Evolutionary conservation across 371 early-diverging fungal genomes (phyloP), one percentile per base, ranked within the genome.

Genomic region (Smittium culicis): DNA sequence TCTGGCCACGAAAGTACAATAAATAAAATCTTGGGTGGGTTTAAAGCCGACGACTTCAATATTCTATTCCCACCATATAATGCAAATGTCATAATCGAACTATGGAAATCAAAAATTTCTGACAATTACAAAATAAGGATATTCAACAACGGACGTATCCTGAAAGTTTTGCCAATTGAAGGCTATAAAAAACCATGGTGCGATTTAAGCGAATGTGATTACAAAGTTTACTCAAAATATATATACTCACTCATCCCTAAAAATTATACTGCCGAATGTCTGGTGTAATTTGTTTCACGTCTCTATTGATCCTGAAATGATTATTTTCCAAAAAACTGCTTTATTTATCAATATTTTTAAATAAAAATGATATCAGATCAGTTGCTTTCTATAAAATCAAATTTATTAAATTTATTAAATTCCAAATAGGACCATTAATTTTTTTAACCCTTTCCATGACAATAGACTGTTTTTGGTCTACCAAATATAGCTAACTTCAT

Each of bases 41-140:
- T 85, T 27, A 72, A 75, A 17, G 71, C 80, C 0, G 66, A 61
- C 24, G 60, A 75, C 66, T 45, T 45, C 2, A 74, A 78, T 68
- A 73, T 73, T 72, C 67, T 77, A 34, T 85, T 85, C 85, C 85
- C 85, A 30, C 83, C 85, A 8, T 85, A 83, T 69, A 82, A 83
- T 5, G 80, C 83, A 29, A 81, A 79, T 68, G 29, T 85, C 14
- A 34, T 82, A 1, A 71, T 84, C 59, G 85, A 85, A 68, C 71
- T 85, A 28, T 85, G 85, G 85, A 77, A 72, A 66, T 67, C 73
- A 59, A 57, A 69, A 1, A 60, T 57, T 2, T 56, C 68, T 1
- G 77, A 71, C 34, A 69, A 68, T 31, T 70, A 72, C 32, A 73
- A 73, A 67, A 73, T 85, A 1, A 80, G 84, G 1, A 79, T 83